Percentiles rank a stretch among this genome's conserved stretches.
Conservation (phyloP, 805 yeast genomes). For the Zygotorulaspora danielsina region DNA sequence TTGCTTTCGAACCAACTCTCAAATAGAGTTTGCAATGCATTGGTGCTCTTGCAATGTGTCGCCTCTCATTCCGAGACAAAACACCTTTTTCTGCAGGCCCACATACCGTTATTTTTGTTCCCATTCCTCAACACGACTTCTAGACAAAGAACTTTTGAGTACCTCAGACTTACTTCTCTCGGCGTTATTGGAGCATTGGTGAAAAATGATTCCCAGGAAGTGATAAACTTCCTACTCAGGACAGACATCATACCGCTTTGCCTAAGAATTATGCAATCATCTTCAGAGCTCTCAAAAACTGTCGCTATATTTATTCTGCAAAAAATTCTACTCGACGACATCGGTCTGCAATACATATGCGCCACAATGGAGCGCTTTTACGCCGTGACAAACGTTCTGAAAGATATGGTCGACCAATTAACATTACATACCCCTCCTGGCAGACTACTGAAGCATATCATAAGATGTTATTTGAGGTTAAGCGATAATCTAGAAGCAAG, state of each 20-base stretch:
- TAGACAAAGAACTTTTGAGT: slow-evolving; percentile 89
- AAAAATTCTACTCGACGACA: slow-evolving; percentile 85
- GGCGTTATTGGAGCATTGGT: slow-evolving; percentile 98
- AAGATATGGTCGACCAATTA: slow-evolving; percentile 83
- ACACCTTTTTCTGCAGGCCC: slow-evolving; percentile 78
- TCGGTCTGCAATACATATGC: slow-evolving; percentile 87
- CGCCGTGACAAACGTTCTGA: slow-evolving; percentile 85
- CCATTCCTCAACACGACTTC: slow-evolving; percentile 92
- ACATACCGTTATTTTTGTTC: slow-evolving; percentile 85
- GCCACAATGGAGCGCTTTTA: slow-evolving; percentile 92
- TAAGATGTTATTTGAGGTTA: slow-evolving; percentile 85
- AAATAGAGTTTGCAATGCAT: slow-evolving; percentile 91
- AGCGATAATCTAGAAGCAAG: slow-evolving; percentile 90
- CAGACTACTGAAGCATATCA: slow-evolving; percentile 84
- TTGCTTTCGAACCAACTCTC: slow-evolving; percentile 78
- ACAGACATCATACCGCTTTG: slow-evolving; percentile 96
- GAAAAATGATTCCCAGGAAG: slow-evolving; percentile 93
- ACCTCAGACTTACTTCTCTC: slow-evolving; percentile 82
- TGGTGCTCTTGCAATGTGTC: slow-evolving; percentile 91
- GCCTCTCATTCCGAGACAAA: slow-evolving; percentile 94
- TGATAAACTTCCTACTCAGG: slow-evolving; percentile 83
- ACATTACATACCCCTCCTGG: slow-evolving; percentile 67
- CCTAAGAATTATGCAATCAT: slow-evolving; percentile 89
- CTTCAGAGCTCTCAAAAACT: slow-evolving; percentile 89
- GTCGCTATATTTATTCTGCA: slow-evolving; percentile 96